Evolutionary conservation across 1,284 basidiomycete species (phyloP).

Genomic region (Malassezia cuniculi): DNA sequence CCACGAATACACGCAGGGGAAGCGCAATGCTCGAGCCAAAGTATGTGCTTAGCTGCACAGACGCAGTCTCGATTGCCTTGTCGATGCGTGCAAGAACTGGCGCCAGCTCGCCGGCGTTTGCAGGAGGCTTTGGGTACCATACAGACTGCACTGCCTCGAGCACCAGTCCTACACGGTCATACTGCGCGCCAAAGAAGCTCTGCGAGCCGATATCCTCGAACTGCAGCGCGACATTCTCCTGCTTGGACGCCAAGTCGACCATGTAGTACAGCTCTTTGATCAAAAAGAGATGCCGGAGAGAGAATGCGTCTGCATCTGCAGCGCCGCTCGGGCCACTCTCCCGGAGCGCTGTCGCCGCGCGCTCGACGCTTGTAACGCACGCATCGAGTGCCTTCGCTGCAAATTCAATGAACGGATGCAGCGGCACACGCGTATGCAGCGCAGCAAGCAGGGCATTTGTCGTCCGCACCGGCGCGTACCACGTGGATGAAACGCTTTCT

Average conservation of each 20-base stretch:
- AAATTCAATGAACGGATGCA: neutral
- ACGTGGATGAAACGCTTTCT: neutral
- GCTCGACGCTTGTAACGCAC: neutral
- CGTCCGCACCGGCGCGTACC: conserved; percentile 11
- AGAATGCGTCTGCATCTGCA: conserved; percentile 4
- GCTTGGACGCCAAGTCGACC: neutral
- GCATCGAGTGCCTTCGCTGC: neutral
- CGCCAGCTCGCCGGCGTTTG: too few species aligned
- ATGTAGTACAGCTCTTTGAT: conserved; percentile 1
- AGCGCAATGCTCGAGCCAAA: conserved; percentile 3
- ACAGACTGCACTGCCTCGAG: conserved; percentile 1
- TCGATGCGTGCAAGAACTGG: too few species aligned
- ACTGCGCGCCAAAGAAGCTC: neutral
- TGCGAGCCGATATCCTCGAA: neutral
- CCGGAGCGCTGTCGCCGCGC: neutral
- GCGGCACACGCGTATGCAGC: conserved; percentile 1
- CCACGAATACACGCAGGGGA: conserved; percentile 7
- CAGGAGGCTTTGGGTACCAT: neutral
- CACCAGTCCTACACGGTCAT: neutral
- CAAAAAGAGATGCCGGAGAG: conserved; percentile 5
- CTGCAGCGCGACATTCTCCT: neutral
- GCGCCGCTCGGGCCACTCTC: conserved; percentile 7
- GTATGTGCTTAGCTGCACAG: neutral
- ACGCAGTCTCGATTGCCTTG: neutral
- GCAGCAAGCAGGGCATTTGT: conserved; percentile 1